A percentile compares a stretch with the other conserved stretches of the same genome.
phyloP scores from a whole-genome alignment of 441 rosid species.

The Geranium incanum region DNA sequence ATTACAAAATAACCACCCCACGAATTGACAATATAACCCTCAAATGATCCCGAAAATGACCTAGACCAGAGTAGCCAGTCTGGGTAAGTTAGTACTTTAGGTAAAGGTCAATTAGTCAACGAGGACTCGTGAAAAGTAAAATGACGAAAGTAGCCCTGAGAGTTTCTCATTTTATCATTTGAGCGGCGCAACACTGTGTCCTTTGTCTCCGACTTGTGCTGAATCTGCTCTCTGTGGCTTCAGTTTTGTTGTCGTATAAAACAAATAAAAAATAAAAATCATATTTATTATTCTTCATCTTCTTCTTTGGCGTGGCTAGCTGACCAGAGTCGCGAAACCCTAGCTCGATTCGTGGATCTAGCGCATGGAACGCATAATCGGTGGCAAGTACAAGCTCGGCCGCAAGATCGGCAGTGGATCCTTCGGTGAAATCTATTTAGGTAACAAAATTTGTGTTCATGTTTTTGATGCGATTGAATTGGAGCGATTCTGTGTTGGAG shows the following conservation, averaged over 20 bases:
- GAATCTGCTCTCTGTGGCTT: neutral
- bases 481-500: neutral
- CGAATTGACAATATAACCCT: neutral
- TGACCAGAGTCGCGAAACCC: conserved; percentile 12
- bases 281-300: neutral
- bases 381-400: conserved; percentile 83
- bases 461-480: neutral
- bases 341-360: conserved; percentile 6
- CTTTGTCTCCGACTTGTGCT: conserved; percentile 2
- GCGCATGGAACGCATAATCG: conserved; percentile 73
- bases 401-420: conserved; percentile 96
- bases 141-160: neutral
- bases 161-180: neutral
- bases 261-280: neutral
- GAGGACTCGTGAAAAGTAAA: neutral
- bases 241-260: neutral
- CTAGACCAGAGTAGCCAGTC: neutral
- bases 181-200: neutral
- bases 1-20: neutral
- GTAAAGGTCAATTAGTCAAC: neutral
- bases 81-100: neutral
- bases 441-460: conserved; percentile 26
- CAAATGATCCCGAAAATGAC: neutral
- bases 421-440: conserved; percentile 82
- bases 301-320: neutral